Evolutionary conservation across 1,284 basidiomycete species (phyloP).

Genomic region (Fomitopsis betulina): DNA sequence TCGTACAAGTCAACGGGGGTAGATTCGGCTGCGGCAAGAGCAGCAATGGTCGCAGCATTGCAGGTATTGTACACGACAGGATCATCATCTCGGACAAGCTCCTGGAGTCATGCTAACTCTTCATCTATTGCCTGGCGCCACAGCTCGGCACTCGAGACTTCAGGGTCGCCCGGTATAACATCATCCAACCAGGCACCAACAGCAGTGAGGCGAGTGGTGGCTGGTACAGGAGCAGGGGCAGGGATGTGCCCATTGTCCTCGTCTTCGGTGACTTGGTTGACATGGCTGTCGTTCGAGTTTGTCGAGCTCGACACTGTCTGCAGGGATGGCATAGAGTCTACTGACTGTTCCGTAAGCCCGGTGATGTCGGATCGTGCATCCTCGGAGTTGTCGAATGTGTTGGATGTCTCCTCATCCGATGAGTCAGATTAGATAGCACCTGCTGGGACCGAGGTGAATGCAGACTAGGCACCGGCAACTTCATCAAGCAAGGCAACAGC

Average conservation of each 20-base stretch:
- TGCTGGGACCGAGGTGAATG: neutral
- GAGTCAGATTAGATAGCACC: too few species aligned
- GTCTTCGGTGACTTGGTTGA: neutral
- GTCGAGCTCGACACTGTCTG: neutral
- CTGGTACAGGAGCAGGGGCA: neutral
- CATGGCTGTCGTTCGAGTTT: neutral
- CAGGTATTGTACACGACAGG: neutral
- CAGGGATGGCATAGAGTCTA: neutral
- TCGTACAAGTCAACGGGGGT: neutral
- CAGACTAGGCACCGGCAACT: neutral
- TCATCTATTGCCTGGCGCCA: too few species aligned
- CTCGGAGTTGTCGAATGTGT: neutral
- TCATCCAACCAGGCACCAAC: too few species aligned
- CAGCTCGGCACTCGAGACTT: too few species aligned
- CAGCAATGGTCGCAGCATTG: neutral
- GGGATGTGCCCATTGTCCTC: neutral
- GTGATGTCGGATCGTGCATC: neutral
- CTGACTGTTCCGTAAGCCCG: constrained; percentile 1
- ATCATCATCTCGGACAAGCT: constrained; percentile 18
- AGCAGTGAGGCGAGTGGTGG: too few species aligned
- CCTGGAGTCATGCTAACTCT: neutral
- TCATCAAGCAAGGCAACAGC: neutral
- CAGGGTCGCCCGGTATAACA: too few species aligned
- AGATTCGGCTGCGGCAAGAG: neutral
- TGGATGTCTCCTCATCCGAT: neutral